A percentile compares a stretch with the other conserved stretches of the same genome.
Conservation (phyloP, 73 alveolate genomes). For the Durusdinium trenchii region DNA sequence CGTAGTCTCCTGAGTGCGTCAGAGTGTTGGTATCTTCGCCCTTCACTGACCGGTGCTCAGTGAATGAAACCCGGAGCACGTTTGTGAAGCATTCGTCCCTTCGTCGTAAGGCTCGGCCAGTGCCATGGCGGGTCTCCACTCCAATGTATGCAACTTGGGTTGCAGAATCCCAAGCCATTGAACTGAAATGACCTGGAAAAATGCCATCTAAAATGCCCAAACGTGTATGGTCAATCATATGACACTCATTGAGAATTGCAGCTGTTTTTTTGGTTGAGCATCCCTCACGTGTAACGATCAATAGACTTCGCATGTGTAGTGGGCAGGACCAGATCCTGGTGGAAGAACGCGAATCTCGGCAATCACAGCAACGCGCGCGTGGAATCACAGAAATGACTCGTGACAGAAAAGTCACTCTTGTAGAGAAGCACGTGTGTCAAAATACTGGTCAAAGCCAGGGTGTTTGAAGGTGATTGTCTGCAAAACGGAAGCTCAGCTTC, state of each 20-base stretch:
- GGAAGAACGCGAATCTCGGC: conserved; percentile 68
- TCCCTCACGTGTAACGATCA: not conserved
- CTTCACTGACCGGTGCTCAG: not conserved
- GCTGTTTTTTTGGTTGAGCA: not conserved
- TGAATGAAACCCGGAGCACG: not conserved
- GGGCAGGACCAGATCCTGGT: conserved; percentile 59
- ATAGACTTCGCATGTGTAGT: not conserved
- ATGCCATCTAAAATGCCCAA: not conserved
- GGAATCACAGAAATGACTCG: not conserved
- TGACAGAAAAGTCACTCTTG: no score
- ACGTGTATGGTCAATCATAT: not conserved
- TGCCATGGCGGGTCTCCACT: conserved; percentile 67
- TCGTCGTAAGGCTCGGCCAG: conserved; percentile 54
- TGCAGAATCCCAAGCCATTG: not conserved
- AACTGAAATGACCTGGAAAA: not conserved
- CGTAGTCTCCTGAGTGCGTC: not conserved
- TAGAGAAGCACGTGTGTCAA: no score
- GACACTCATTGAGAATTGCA: not conserved
- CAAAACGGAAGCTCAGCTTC: no score
- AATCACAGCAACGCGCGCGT: conserved; percentile 30
- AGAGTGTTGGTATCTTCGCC: not conserved
- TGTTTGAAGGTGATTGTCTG: no score
- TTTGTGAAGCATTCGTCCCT: not conserved
- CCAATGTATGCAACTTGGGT: conserved; percentile 53
- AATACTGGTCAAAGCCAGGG: no score